Evolutionary conservation across 2,329 filamentous ascomycete genomes (phyloP).

Genomic region (Pseudocercospora crystallina): DNA sequence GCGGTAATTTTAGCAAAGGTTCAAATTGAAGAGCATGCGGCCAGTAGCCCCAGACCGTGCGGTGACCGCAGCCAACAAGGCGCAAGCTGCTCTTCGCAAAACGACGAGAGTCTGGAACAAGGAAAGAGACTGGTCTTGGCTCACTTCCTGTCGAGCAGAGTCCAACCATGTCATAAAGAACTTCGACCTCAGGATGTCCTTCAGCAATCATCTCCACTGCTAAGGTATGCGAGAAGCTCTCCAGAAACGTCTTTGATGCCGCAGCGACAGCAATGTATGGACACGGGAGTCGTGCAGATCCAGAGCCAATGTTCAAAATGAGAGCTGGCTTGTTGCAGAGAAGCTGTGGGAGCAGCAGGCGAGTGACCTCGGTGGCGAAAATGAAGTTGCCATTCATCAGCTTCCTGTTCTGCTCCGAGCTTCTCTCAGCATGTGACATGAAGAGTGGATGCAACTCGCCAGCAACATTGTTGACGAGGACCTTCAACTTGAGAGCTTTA

Average conservation of each 20-base stretch:
- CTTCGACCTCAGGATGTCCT: slow-evolving; percentile 37
- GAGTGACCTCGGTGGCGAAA: slow-evolving; percentile 51
- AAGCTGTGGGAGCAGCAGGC: slow-evolving; percentile 46
- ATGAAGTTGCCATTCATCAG: slow-evolving; percentile 48
- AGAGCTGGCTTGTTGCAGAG: slow-evolving; percentile 42
- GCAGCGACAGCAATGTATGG: slow-evolving; percentile 49
- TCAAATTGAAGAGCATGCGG: slow-evolving; percentile 25
- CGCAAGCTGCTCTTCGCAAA: slow-evolving; percentile 22
- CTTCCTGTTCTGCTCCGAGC: background rate
- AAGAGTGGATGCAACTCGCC: slow-evolving; percentile 28
- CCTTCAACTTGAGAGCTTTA: slow-evolving; percentile 39
- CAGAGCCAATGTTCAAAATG: slow-evolving; percentile 34
- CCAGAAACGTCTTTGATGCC: slow-evolving; percentile 47
- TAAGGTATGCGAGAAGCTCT: slow-evolving; percentile 41
- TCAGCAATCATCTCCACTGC: slow-evolving; percentile 34
- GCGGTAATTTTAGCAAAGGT: slow-evolving; percentile 5
- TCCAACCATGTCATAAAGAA: slow-evolving; percentile 26
- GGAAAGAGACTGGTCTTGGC: slow-evolving; percentile 14
- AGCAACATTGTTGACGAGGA: slow-evolving; percentile 59
- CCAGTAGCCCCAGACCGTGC: slow-evolving; percentile 24
- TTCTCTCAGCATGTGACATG: slow-evolving; percentile 2
- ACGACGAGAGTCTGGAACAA: slow-evolving; percentile 14
- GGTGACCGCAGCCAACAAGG: slow-evolving; percentile 22
- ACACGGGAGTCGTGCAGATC: slow-evolving; percentile 48
- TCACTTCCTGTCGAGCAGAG: slow-evolving; percentile 17